Conservation (phyloP, 2,329 filamentous ascomycete genomes). For the Monilinia fructigena region DNA sequence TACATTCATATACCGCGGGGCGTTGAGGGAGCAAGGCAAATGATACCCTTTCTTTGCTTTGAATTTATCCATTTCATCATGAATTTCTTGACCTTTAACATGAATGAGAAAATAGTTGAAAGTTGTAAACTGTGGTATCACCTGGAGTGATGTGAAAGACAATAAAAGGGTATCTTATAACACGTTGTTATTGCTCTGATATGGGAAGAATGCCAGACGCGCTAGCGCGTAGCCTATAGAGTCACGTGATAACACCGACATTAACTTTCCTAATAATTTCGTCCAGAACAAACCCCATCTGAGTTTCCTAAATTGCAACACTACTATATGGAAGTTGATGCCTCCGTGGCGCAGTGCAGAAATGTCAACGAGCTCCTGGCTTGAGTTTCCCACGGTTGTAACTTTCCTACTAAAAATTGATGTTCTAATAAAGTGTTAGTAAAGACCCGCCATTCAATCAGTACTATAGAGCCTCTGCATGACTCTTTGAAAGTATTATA, state of each 20-base stretch:
- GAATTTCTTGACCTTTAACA: neutral
- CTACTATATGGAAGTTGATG: too few relatives aligned
- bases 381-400: neutral
- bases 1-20: conserved; percentile 14
- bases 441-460: neutral
- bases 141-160: too few relatives aligned
- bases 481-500: too few relatives aligned
- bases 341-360: conserved; percentile 14
- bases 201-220: too few relatives aligned
- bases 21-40: conserved; percentile 23
- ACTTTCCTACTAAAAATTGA: neutral
- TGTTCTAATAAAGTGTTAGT: neutral
- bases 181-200: too few relatives aligned
- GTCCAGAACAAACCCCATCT: neutral
- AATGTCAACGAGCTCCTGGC: conserved; percentile 13
- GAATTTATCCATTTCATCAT: neutral
- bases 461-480: neutral
- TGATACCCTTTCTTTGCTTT: conserved; percentile 20
- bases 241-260: too few relatives aligned
- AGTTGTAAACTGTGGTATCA: too few relatives aligned
- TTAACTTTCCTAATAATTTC: too few relatives aligned
- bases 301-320: conserved; percentile 10
- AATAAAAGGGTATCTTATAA: too few relatives aligned
- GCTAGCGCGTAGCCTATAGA: too few relatives aligned
- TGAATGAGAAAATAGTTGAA: too few relatives aligned